Evolutionary conservation across 2,329 filamentous ascomycete species (phyloP).

Genomic region (Aspergillus candidus): DNA sequence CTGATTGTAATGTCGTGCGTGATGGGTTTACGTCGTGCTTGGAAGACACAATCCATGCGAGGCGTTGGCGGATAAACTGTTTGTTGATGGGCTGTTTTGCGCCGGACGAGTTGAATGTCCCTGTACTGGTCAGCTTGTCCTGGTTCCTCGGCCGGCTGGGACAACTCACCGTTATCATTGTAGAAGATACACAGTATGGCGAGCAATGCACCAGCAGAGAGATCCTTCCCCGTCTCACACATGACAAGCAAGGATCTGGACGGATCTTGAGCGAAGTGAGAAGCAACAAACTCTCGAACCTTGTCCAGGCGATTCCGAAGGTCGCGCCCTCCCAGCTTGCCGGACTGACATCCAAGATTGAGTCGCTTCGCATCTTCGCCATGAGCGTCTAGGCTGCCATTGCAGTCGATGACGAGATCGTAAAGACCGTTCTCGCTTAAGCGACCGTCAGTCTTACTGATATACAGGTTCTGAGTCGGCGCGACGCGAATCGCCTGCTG

Average conservation of each 20-base stretch:
- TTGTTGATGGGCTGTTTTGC: constrained; percentile 55
- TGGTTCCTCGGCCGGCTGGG: not conserved
- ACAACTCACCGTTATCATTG: constrained; percentile 53
- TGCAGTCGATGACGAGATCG: constrained; percentile 39
- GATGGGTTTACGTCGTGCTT: constrained; percentile 78
- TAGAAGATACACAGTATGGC: constrained; percentile 70
- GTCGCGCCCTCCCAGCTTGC: constrained; percentile 76
- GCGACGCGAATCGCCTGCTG: constrained; percentile 28
- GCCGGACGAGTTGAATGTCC: constrained; percentile 25
- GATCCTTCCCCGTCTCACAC: constrained; percentile 72
- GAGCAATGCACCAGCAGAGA: constrained; percentile 71
- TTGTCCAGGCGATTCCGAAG: constrained; percentile 64
- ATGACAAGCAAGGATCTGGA: constrained; percentile 50
- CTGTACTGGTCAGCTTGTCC: constrained; percentile 14
- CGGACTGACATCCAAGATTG: constrained; percentile 60
- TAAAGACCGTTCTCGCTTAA: constrained; percentile 41
- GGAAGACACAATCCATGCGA: constrained; percentile 76
- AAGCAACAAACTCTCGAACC: constrained; percentile 53
- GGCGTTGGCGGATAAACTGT: constrained; percentile 64
- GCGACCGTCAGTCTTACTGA: constrained; percentile 17
- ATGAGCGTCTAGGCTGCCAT: constrained; percentile 26
- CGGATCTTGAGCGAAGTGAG: constrained; percentile 25
- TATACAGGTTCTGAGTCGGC: constrained; percentile 34
- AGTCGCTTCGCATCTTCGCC: constrained; percentile 36
- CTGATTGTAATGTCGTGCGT: constrained; percentile 77